Evolutionary conservation across 192 early-diverging fungal species (phyloP), one percentile per base, ranked within the genome.

Genomic region (Backusella mclennaniae): DNA sequence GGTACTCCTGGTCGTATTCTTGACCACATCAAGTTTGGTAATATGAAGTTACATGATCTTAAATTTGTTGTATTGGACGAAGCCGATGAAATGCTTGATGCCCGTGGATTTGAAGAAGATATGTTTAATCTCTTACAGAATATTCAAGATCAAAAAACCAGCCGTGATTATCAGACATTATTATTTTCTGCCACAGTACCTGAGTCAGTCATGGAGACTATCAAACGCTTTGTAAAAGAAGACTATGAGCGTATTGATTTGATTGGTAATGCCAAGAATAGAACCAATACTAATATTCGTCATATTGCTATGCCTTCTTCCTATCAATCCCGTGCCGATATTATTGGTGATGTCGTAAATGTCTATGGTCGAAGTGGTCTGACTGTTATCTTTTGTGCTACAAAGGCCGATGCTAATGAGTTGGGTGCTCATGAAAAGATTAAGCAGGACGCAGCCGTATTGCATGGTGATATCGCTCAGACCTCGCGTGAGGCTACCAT

Each of bases 371-470:
- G 89, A 52, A 86, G 87, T 67, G 92, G 94, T 7, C 89, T 95
- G 74, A 92, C 93, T 1, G 96, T 99, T 68, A 95, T 99, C 71
- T 99, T 99, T 82, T 95, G 94, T 39, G 95, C 97, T 81, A 98
- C 95, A 73, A 98, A 98, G 84, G 89, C 89, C 76, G 95, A 92
- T 85, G 95, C 93, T 15, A 94, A 93, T 79, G 94, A 95, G 77
- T 84, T 96, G 35, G 92, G 84, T 29, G 78, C 93, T 76, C 91
- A 94, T 79, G 91, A 92, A 26, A 95, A 95, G 83, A 74, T 96
- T 15, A 86, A 86, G 33, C 88, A 87, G 26, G 92, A 91, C 71
- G 90, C 93, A 23, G 91, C 93, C 76, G 95, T 94, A 29, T 75
- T 96, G 35, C 95, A 96, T 79, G 95, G 95, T 53, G 95, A 96